Conservation (phyloP, 148 eudicot genomes). For the Chenopodium album region DNA sequence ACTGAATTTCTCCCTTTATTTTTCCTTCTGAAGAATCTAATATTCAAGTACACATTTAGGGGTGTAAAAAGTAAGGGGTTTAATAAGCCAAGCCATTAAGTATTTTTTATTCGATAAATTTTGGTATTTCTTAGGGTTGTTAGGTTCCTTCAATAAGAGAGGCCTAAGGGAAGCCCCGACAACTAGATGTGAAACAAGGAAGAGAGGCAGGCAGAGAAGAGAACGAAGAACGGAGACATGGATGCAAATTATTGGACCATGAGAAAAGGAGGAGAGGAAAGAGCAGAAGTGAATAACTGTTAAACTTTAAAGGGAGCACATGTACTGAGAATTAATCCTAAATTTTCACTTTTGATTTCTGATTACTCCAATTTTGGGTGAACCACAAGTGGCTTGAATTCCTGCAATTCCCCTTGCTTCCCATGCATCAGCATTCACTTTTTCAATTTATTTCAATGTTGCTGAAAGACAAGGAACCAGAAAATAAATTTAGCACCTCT, state of each 20-base stretch:
- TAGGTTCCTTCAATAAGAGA: no score
- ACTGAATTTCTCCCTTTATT: neutral
- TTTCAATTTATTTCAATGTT: neutral
- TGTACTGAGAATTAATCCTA: neutral
- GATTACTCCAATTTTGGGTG: neutral
- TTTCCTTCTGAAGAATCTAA: neutral
- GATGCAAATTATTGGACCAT: neutral
- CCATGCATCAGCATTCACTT: neutral
- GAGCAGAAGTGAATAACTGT: neutral
- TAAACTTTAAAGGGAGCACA: no score
- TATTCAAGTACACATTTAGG: neutral
- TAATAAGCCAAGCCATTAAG: no score
- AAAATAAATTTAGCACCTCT: neutral
- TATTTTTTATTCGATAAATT: no score
- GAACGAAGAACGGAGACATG: neutral
- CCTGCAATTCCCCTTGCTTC: neutral
- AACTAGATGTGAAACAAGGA: neutral
- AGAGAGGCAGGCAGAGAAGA: neutral
- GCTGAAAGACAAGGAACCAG: neutral
- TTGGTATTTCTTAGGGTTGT: neutral
- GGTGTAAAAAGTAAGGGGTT: no score
- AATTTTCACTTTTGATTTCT: neutral
- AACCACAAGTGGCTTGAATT: neutral
- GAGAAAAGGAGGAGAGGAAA: neutral
- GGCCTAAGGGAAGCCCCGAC: neutral